Base-by-base conservation (phyloP, 2,329 filamentous ascomycete species). In the Ceratocystis cubensis region DNA sequence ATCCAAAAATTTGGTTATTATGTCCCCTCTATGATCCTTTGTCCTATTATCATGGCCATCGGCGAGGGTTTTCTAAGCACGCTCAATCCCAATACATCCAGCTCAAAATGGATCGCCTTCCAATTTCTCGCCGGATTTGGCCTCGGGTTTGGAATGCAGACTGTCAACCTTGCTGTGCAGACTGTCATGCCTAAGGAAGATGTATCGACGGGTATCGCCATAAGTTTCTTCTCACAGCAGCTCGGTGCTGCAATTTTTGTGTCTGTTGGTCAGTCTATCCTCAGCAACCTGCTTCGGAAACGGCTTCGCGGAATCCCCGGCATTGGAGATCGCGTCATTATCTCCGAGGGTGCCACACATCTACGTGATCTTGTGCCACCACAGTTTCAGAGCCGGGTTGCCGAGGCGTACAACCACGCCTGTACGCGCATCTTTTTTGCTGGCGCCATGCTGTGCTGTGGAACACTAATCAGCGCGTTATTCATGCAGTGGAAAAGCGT, bases 401-500 rank as follows among this genome's bases (percentile, higher is more conserved):
- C 85, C 1, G 69, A 76, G 0, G 86, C 85, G 0, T 91, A 90
- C 76, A 89, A 89, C 72, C 75, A 78, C 56, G 82, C 85, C 0
- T 77, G 88, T 46, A 83, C 81, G 0, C 76, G 82, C 67, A 84
- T 85, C 2, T 90, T 88, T 72, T 80, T 87, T 67, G 82, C 85
- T 1, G 79, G 79, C 3, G 76, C 86, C 64, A 86, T 81, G 0
- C 75, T 87, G 69, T 78, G 81, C 0, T 74, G 79, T 5, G 71
- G 82, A 1, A 81, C 82, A 10, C 76, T 88, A 5, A n/a, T 86
- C 8, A 84, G 81, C 6, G 79, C 82, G 0, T 71, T 82, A 1
- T 80, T 79, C 25, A 80, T 89, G 70, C 81, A 88, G 73, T 89
- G 87, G 87, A 84, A 78, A 73, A 85, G 77, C 69, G 84, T 89